Percentiles rank a stretch among this genome's conserved stretches.
Conservation (phyloP, 345 rosid species). For the Ricinus communis region DNA sequence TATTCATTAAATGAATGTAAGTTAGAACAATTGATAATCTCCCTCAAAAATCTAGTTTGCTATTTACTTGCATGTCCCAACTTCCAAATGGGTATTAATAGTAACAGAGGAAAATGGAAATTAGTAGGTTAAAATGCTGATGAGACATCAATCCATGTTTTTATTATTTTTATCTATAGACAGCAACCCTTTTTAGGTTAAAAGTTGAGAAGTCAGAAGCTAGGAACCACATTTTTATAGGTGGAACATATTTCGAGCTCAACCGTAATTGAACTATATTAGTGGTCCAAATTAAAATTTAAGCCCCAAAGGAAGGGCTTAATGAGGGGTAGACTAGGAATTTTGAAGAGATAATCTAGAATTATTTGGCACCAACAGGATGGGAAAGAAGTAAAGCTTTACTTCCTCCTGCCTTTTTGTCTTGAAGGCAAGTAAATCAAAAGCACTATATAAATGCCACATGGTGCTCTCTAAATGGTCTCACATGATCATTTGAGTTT, state of each 20-base stretch:
- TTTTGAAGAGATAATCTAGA: background rate
- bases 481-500: slow-evolving; percentile 15
- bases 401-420: slow-evolving; percentile 33
- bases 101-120: too few relatives aligned
- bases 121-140: background rate
- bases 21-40: background rate
- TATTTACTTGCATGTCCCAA: background rate
- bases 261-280: background rate
- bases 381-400: slow-evolving; percentile 15
- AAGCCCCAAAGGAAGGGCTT: too few relatives aligned
- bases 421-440: slow-evolving; percentile 34
- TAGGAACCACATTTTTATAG: slow-evolving; percentile 1
- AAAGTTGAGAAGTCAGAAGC: slow-evolving; percentile 7
- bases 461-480: slow-evolving; percentile 46
- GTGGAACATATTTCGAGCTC: background rate
- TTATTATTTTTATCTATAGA: background rate
- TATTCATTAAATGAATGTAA: too few relatives aligned
- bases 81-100: background rate
- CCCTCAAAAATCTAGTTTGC: background rate
- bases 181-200: background rate
- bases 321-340: slow-evolving; percentile 17
- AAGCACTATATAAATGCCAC: slow-evolving; percentile 31
- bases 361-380: slow-evolving; percentile 12
- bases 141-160: background rate
- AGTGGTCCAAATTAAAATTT: background rate